Conservation (phyloP, 768 basidiomycete genomes). For the Cubamyces sp. region DNA sequence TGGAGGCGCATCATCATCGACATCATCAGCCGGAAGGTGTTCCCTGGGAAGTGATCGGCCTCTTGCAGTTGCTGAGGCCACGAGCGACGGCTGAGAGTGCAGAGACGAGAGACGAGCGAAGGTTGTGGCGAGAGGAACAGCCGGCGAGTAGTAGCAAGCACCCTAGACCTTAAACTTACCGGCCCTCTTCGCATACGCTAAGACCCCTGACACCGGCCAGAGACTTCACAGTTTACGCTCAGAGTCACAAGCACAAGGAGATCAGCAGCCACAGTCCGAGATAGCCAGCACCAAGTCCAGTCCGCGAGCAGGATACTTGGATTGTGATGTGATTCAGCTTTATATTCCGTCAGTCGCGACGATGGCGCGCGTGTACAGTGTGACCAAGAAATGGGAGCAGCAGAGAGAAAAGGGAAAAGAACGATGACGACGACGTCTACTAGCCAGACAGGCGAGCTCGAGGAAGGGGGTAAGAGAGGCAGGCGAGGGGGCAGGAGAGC, state of each 20-base stretch:
- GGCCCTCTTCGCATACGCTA: too few relatives aligned
- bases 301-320: not conserved
- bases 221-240: too few relatives aligned
- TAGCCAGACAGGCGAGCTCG: not conserved
- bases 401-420: not conserved
- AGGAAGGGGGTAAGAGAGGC: not conserved
- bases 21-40: too few relatives aligned
- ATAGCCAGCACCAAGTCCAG: not conserved
- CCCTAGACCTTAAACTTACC: too few relatives aligned
- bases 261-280: not conserved
- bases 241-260: too few relatives aligned
- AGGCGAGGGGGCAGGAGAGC: conserved; percentile 1
- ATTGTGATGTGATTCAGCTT: not conserved
- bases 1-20: too few relatives aligned
- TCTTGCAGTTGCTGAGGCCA: not conserved
- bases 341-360: not conserved
- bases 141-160: too few relatives aligned
- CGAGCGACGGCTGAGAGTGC: not conserved
- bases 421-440: not conserved
- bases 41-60: too few relatives aligned
- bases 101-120: not conserved
- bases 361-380: not conserved
- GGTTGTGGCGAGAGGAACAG: too few relatives aligned
- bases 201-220: too few relatives aligned
- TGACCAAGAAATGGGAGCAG: conserved; percentile 16